phyloP scores from a whole-genome alignment of 1,284 basidiomycete genomes.

The Fomitopsis betulina region DNA sequence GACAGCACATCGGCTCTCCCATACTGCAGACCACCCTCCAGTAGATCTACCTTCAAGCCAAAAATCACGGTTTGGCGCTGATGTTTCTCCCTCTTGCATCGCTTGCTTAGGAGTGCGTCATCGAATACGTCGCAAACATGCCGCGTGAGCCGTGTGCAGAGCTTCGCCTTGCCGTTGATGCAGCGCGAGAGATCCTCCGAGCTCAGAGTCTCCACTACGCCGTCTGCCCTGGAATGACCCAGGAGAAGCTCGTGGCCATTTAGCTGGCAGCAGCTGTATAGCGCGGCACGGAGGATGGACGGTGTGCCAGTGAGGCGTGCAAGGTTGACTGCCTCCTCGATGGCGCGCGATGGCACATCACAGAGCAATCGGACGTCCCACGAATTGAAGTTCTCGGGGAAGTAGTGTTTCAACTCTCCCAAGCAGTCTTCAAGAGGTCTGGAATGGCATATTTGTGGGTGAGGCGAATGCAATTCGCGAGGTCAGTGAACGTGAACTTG shows the following conservation, averaged over 20 bases:
- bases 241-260: not conserved
- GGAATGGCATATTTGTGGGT: conserved; percentile 10
- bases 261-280: conserved; percentile 2
- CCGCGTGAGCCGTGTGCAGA: not conserved
- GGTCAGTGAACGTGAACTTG: not conserved
- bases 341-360: not conserved
- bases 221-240: conserved; percentile 1
- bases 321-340: conserved; percentile 6
- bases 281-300: conserved; percentile 6
- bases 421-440: conserved; percentile 7
- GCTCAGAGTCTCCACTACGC: not conserved
- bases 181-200: conserved; percentile 2
- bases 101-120: too few relatives aligned
- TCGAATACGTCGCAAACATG: too few relatives aligned
- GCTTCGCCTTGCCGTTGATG: not conserved
- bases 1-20: too few relatives aligned
- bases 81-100: too few relatives aligned
- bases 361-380: not conserved
- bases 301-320: conserved; percentile 6
- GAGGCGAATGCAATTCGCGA: conserved; percentile 7
- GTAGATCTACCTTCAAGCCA: too few relatives aligned
- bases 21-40: too few relatives aligned
- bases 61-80: too few relatives aligned
- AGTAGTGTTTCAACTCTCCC: conserved; percentile 5
- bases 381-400: conserved; percentile 4